phyloP scores from a whole-genome alignment of 495 filamentous ascomycete genomes.

The Aspergillus haitiensis region DNA sequence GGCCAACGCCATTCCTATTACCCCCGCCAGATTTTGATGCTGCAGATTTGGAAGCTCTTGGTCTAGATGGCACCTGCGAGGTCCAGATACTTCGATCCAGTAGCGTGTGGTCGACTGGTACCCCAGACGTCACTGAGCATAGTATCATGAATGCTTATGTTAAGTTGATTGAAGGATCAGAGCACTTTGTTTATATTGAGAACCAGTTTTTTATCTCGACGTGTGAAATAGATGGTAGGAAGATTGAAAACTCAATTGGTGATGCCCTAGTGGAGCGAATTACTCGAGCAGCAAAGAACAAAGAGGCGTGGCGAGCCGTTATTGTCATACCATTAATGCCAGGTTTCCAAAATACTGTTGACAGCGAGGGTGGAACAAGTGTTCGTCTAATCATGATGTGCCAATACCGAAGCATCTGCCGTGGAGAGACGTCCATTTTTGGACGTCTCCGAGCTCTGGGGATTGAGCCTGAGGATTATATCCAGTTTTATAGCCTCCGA shows the following conservation, averaged over 20 bases:
- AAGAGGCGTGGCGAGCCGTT: conserved; percentile 91
- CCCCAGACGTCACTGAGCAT: conserved; percentile 75
- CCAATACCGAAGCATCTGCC: conserved; percentile 95
- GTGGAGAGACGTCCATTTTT: conserved; percentile 91
- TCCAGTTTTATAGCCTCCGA: conserved; percentile 89
- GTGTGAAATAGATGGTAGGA: conserved; percentile 80
- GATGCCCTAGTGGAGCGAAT: conserved; percentile 94
- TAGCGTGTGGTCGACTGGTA: conserved; percentile 87
- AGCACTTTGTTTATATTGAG: conserved; percentile 98
- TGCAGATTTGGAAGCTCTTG: conserved; percentile 81
- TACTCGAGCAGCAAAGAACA: conserved; percentile 75
- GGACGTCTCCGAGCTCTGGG: conserved; percentile 75
- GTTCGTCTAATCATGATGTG: conserved; percentile 96
- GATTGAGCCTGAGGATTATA: conserved; percentile 96
- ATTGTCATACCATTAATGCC: conserved; percentile 96
- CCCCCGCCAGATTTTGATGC: conserved; percentile 89
- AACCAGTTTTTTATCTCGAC: conserved; percentile 99
- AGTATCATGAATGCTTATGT: conserved; percentile 97
- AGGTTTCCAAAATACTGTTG: conserved; percentile 96
- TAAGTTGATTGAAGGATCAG: conserved; percentile 89
- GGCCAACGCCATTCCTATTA: conserved; percentile 89
- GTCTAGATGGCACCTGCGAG: conserved; percentile 90
- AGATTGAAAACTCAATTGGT: conserved; percentile 89
- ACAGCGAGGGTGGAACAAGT: conserved; percentile 88
- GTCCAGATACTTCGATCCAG: conserved; percentile 93